Percentiles rank a stretch among this genome's conserved stretches.
Evolutionary conservation across 768 basidiomycete genomes (phyloP).

Genomic region (Rhodotorula graminis): DNA sequence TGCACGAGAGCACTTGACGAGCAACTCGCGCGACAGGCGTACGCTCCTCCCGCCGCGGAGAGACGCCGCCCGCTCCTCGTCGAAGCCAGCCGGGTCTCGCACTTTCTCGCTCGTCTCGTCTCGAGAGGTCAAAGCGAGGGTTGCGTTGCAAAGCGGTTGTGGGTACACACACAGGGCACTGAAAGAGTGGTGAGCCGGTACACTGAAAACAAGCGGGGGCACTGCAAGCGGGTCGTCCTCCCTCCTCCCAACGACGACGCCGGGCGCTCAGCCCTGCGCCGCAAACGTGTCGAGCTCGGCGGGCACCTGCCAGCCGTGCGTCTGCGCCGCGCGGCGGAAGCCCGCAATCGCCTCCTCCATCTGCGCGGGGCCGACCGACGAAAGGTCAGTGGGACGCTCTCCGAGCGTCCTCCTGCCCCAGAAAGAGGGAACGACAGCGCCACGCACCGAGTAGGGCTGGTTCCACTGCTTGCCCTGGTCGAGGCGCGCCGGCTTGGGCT

Average conservation of each 20-base stretch:
- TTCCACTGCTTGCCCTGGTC: constrained; percentile 51
- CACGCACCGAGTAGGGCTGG: constrained; percentile 7
- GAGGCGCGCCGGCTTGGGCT: constrained; percentile 62
- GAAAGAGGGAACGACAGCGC: not conserved
- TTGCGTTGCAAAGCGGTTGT: not conserved
- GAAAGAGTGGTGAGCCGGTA: not conserved
- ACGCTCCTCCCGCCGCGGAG: too few relatives aligned
- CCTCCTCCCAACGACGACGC: not conserved
- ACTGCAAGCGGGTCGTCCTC: not conserved
- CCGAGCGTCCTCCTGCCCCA: not conserved
- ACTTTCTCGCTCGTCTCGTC: too few relatives aligned
- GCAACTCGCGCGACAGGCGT: too few relatives aligned
- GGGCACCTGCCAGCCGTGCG: constrained; percentile 57
- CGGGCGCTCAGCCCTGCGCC: not conserved
- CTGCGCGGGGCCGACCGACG: constrained; percentile 37
- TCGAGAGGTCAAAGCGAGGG: not conserved
- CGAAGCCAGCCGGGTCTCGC: too few relatives aligned
- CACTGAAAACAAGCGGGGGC: not conserved
- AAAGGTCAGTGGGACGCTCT: constrained; percentile 34
- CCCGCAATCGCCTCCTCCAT: constrained; percentile 61
- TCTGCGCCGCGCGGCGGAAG: constrained; percentile 61
- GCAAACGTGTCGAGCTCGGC: constrained; percentile 18
- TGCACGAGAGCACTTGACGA: too few relatives aligned
- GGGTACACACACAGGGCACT: not conserved
- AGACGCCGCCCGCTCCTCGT: too few relatives aligned